A percentile compares a stretch with the other conserved stretches of the same genome.
Evolutionary conservation across 1,284 basidiomycete genomes (phyloP).

Genomic region (Ganoderma resinaceum): DNA sequence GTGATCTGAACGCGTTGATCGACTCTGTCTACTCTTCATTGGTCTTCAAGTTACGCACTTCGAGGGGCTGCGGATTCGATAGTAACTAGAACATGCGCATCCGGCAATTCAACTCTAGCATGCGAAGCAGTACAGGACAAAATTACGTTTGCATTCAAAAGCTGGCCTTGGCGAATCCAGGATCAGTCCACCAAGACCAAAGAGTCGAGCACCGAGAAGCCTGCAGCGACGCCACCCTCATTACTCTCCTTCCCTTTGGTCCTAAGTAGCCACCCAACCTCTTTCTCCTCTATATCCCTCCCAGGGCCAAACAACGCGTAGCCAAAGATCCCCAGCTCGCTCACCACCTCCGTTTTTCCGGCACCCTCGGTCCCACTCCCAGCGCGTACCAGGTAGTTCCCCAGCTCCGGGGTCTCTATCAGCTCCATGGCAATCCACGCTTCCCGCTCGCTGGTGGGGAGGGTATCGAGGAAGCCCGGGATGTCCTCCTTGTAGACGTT

Average conservation of each 20-base stretch:
- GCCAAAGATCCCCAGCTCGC: slow-evolving; percentile 94
- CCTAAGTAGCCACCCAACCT: slow-evolving; percentile 87
- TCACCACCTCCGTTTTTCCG: slow-evolving; percentile 77
- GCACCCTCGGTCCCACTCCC: slow-evolving; percentile 40
- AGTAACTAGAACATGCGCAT: not conserved
- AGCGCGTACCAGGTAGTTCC: slow-evolving; percentile 80
- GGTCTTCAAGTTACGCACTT: too few species aligned
- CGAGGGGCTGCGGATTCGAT: too few species aligned
- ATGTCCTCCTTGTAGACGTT: slow-evolving; percentile 93
- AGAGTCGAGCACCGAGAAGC: slow-evolving; percentile 89
- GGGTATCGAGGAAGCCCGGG: slow-evolving; percentile 72
- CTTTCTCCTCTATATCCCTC: slow-evolving; percentile 55
- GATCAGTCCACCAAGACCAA: slow-evolving; percentile 68
- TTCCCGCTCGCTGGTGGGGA: slow-evolving; percentile 63
- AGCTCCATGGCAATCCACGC: slow-evolving; percentile 97
- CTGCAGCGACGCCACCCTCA: slow-evolving; percentile 94
- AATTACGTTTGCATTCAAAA: not conserved
- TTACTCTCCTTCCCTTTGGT: slow-evolving; percentile 95
- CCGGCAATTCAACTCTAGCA: slow-evolving; percentile 5
- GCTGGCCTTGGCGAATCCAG: not conserved
- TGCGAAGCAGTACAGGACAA: not conserved
- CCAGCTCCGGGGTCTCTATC: slow-evolving; percentile 77
- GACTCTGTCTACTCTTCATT: not conserved
- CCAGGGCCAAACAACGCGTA: slow-evolving; percentile 74
- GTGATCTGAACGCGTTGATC: not conserved